These are phyloP conservation scores for Scalesia atractyloides DNA, from an alignment of 129 eudicot genomes.

Conservation along the genomic window DNA sequence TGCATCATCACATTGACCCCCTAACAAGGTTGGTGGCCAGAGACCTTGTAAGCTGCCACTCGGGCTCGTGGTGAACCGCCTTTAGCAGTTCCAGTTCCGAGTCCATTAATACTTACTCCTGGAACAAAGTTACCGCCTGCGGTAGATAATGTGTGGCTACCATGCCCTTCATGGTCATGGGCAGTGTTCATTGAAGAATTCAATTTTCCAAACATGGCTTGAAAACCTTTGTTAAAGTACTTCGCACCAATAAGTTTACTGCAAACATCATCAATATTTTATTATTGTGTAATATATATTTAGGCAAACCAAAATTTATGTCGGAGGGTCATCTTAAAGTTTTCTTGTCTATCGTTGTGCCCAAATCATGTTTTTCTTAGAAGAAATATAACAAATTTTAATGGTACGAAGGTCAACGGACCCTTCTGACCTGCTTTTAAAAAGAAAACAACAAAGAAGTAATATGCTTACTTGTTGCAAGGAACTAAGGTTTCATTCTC, in stretches of 20 bases:
- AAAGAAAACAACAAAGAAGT: not conserved
- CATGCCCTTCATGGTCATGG: slow-evolving; percentile 76
- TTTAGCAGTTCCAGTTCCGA: slow-evolving; percentile 62
- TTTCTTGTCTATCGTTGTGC: too few species aligned
- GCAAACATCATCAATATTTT: slow-evolving; percentile 4
- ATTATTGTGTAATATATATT: not conserved
- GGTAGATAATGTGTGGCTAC: slow-evolving; percentile 84
- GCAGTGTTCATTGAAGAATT: slow-evolving; percentile 25
- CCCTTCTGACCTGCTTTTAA: not conserved
- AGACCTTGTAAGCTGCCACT: slow-evolving; percentile 80
- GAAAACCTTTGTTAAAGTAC: slow-evolving; percentile 70
- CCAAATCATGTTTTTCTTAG: too few species aligned
- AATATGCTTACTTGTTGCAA: slow-evolving; percentile 66
- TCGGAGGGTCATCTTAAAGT: too few species aligned
- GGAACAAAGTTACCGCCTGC: slow-evolving; percentile 80
- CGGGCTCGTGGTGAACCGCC: slow-evolving; percentile 89
- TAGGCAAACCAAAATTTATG: too few species aligned
- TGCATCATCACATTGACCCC: slow-evolving; percentile 46
- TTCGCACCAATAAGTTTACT: slow-evolving; percentile 92
- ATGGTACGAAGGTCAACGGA: too few species aligned
- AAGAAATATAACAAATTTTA: too few species aligned
- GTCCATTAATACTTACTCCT: slow-evolving; percentile 48
- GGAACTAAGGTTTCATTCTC: slow-evolving; percentile 42
- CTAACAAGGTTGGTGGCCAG: slow-evolving; percentile 41
- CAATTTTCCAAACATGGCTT: slow-evolving; percentile 1